Percentiles rank a stretch among this genome's conserved stretches.
phyloP scores from a whole-genome alignment of 2,329 filamentous ascomycete genomes.

The Aureobasidium sp. region DNA sequence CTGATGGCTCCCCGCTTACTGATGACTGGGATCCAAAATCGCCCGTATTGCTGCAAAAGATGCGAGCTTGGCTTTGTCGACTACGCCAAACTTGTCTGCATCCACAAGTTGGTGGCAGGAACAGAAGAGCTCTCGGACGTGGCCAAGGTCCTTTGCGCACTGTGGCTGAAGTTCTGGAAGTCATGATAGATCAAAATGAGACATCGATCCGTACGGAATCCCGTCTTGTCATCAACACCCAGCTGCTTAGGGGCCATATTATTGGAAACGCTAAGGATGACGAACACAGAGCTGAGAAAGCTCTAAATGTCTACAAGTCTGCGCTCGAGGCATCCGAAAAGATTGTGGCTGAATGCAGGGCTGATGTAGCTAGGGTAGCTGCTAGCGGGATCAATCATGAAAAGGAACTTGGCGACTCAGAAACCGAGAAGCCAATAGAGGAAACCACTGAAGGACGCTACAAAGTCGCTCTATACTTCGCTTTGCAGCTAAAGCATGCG shows the following conservation, averaged over 20 bases:
- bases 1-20: constrained; percentile 53
- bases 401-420: constrained; percentile 17
- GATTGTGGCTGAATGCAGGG: constrained; percentile 57
- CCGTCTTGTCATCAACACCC: constrained; percentile 54
- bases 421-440: constrained; percentile 26
- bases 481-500: constrained; percentile 73
- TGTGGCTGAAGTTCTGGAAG: constrained; percentile 76
- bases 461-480: constrained; percentile 60
- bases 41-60: constrained; percentile 52
- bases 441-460: constrained; percentile 22
- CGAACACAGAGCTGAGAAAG: constrained; percentile 49
- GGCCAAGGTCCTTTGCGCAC: constrained; percentile 64
- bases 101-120: constrained; percentile 67
- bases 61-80: constrained; percentile 72
- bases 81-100: constrained; percentile 80
- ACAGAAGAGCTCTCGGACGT: constrained; percentile 54
- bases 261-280: constrained; percentile 63
- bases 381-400: neutral
- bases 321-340: constrained; percentile 34
- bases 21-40: constrained; percentile 60
- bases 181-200: constrained; percentile 86
- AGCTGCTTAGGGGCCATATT: constrained; percentile 67
- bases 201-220: constrained; percentile 55
- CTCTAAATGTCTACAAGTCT: constrained; percentile 62
- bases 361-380: constrained; percentile 39